Evolutionary conservation across 108 stramenopile genomes (phyloP).

Genomic region (Cyclotella sp.): DNA sequence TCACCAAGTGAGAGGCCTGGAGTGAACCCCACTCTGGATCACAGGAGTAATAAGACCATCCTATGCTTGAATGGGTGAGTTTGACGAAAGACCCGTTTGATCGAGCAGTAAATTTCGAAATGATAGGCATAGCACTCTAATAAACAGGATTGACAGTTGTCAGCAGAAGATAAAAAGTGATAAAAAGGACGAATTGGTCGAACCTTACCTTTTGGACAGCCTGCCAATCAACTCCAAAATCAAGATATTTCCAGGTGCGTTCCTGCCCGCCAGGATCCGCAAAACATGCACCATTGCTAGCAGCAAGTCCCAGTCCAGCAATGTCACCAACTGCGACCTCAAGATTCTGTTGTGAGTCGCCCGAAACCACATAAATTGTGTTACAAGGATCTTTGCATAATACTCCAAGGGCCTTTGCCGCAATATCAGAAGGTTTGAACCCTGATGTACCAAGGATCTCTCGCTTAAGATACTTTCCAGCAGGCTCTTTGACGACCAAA

Average conservation of each 20-base stretch:
- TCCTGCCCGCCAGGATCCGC: constrained; percentile 64
- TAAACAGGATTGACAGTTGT: constrained; percentile 28
- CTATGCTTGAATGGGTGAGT: constrained; percentile 90
- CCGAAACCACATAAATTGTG: constrained; percentile 92
- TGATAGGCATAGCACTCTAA: constrained; percentile 83
- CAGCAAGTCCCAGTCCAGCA: constrained; percentile 88
- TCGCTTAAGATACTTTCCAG: constrained; percentile 96
- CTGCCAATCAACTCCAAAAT: constrained; percentile 94
- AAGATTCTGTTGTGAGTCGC: constrained; percentile 87
- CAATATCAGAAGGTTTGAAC: constrained; percentile 77
- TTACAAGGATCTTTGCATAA: constrained; percentile 87
- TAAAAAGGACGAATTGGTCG: not conserved
- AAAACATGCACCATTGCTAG: constrained; percentile 93
- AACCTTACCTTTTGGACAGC: constrained; percentile 75
- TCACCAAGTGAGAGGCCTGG: constrained; percentile 91
- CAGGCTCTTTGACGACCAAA: constrained; percentile 93
- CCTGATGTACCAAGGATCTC: constrained; percentile 93
- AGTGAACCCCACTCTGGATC: constrained; percentile 99
- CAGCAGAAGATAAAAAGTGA: not conserved
- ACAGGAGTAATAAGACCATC: constrained; percentile 97
- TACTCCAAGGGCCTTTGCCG: constrained; percentile 71
- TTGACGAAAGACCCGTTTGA: constrained; percentile 93
- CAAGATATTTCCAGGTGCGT: constrained; percentile 77
- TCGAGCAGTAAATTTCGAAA: constrained; percentile 93
- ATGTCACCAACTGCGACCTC: constrained; percentile 87